Percentiles rank a stretch among this genome's conserved stretches.
Conservation (phyloP, 2,329 filamentous ascomycete genomes). For the Trichoderma koningii region DNA sequence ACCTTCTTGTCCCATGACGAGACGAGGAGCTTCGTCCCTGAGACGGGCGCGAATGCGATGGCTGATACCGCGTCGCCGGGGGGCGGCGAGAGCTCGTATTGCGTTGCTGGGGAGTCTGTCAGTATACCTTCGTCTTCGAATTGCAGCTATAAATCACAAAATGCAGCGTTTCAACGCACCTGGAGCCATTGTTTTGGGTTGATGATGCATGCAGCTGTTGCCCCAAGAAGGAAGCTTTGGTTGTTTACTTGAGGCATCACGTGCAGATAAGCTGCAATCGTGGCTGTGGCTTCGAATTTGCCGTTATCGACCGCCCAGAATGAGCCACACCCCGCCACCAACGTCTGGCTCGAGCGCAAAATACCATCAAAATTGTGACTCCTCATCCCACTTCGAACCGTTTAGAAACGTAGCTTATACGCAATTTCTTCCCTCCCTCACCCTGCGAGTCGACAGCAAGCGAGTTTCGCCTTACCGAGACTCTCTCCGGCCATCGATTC, state of each 20-base stretch:
- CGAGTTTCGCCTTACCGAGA: not conserved
- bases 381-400: slow-evolving; percentile 34
- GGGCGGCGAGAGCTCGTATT: slow-evolving; percentile 80
- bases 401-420: slow-evolving; percentile 16
- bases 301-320: slow-evolving; percentile 1
- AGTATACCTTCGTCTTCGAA: not conserved
- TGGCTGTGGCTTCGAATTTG: slow-evolving; percentile 12
- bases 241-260: slow-evolving; percentile 45
- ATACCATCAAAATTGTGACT: slow-evolving; percentile 49
- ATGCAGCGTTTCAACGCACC: slow-evolving; percentile 36
- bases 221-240: slow-evolving; percentile 32
- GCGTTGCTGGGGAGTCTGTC: slow-evolving; percentile 53
- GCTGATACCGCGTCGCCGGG: slow-evolving; percentile 87
- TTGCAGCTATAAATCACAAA: not conserved
- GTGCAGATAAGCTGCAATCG: slow-evolving; percentile 37
- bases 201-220: slow-evolving; percentile 25
- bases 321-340: slow-evolving; percentile 46
- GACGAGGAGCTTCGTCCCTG: slow-evolving; percentile 77
- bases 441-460: not conserved
- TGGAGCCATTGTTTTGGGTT: slow-evolving; percentile 45
- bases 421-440: not conserved
- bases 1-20: slow-evolving; percentile 93
- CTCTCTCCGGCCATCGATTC: not conserved
- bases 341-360: slow-evolving; percentile 42
- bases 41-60: slow-evolving; percentile 78